Conservation (phyloP, 345 rosid species). For the Microcos paniculata region DNA sequence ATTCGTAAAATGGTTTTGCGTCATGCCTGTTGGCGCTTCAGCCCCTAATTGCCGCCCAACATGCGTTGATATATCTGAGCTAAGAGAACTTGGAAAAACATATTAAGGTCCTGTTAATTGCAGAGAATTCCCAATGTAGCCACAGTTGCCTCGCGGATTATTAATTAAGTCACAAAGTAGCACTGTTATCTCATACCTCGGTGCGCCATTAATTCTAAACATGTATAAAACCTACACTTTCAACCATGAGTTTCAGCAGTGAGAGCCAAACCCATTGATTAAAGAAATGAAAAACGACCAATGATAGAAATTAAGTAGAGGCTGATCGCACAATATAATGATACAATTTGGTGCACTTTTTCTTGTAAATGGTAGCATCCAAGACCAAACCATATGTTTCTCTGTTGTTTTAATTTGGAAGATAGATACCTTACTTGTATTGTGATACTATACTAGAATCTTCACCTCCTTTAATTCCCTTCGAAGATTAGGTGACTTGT, state of each 20-base stretch:
- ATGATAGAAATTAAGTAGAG: no score
- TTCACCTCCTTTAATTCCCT: not conserved
- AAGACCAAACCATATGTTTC: constrained; percentile 17
- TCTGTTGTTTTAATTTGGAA: not conserved
- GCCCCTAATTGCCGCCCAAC: constrained; percentile 34
- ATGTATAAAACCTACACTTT: constrained; percentile 29
- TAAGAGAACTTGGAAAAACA: constrained; percentile 33
- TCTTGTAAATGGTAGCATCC: not conserved
- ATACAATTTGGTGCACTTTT: not conserved
- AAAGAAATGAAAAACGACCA: no score
- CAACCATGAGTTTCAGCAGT: constrained; percentile 25
- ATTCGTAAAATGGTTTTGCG: constrained; percentile 24
- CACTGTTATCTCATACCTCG: constrained; percentile 43
- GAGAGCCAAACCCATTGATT: constrained; percentile 24
- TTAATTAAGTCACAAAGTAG: constrained; percentile 30
- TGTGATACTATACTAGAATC: no score
- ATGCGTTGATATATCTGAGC: constrained; percentile 26
- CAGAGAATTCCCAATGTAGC: constrained; percentile 41
- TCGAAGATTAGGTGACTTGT: not conserved
- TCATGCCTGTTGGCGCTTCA: constrained; percentile 26
- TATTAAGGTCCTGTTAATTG: constrained; percentile 37
- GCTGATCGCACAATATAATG: not conserved
- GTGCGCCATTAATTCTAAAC: constrained; percentile 51
- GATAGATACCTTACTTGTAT: constrained; percentile 11
- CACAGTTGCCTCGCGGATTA: constrained; percentile 29